These are phyloP conservation scores for Xylariaceae sp. DNA, from an alignment of 2,329 filamentous ascomycete species.

Conservation along the genomic window DNA sequence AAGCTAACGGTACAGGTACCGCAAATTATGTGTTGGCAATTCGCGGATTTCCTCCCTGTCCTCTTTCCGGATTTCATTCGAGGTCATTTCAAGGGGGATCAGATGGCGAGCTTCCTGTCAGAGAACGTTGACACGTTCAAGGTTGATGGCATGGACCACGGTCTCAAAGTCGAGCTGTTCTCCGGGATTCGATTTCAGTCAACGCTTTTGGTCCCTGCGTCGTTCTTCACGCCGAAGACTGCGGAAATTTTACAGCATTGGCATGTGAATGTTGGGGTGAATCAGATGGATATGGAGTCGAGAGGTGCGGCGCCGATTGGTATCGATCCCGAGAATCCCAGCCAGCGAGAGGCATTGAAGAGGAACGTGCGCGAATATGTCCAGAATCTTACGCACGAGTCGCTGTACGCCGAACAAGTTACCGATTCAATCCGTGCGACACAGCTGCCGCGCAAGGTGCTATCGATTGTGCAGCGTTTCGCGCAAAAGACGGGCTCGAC, in stretches of 20 bases:
- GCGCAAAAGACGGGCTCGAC: constrained; percentile 33
- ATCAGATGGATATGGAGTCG: constrained; percentile 36
- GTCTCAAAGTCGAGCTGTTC: constrained; percentile 43
- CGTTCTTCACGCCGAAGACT: constrained; percentile 48
- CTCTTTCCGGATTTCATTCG: constrained; percentile 51
- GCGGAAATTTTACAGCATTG: constrained; percentile 47
- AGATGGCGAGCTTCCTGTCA: constrained; percentile 42
- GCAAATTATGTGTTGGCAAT: constrained; percentile 56
- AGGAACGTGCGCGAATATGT: constrained; percentile 45
- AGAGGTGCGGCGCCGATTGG: constrained; percentile 46
- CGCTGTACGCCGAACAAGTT: constrained; percentile 44
- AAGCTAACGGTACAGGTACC: constrained; percentile 47
- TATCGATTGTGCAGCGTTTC: constrained; percentile 45
- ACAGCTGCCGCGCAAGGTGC: constrained; percentile 40
- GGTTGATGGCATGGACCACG: constrained; percentile 35
- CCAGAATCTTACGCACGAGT: constrained; percentile 43
- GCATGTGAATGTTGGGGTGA: constrained; percentile 37
- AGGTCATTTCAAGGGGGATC: constrained; percentile 45
- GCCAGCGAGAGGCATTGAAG: constrained; percentile 41
- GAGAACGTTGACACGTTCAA: constrained; percentile 45
- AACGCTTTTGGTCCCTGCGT: constrained; percentile 43
- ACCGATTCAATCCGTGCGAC: constrained; percentile 44
- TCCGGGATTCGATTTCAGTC: constrained; percentile 41
- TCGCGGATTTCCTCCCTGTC: constrained; percentile 48
- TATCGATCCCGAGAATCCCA: constrained; percentile 38